Conservation (phyloP, 306 rosid species). For the Mucuna pruriens region DNA sequence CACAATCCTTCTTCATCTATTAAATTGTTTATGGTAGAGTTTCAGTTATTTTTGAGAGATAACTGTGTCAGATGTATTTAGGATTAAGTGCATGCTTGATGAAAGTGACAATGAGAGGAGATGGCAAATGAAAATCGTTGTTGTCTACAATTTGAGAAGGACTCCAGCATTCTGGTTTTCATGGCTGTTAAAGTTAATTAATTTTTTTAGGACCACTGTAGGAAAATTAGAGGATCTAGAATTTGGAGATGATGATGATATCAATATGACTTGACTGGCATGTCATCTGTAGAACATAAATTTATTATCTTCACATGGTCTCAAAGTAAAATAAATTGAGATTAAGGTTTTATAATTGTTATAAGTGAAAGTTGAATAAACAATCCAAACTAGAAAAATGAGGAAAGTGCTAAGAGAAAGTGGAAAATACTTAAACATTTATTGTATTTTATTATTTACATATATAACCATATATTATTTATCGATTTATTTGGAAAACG, state of each 20-base stretch:
- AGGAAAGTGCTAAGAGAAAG: no score
- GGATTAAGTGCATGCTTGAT: background rate
- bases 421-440: no score
- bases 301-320: slow-evolving; percentile 10
- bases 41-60: slow-evolving; percentile 12
- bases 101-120: background rate
- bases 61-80: background rate
- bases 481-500: no score
- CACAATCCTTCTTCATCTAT: slow-evolving; percentile 2
- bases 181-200: background rate
- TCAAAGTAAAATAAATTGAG: background rate
- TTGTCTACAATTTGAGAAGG: background rate
- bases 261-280: background rate
- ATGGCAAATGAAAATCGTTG: background rate
- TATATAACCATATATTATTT: no score
- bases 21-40: background rate
- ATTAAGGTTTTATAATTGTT: background rate
- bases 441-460: no score
- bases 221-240: background rate
- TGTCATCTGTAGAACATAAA: background rate
- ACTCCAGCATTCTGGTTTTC: background rate
- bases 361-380: background rate
- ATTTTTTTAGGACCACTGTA: background rate
- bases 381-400: background rate
- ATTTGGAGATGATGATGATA: background rate